phyloP scores from a whole-genome alignment of 2,329 filamentous ascomycete species.

The Fusarium foetens region DNA sequence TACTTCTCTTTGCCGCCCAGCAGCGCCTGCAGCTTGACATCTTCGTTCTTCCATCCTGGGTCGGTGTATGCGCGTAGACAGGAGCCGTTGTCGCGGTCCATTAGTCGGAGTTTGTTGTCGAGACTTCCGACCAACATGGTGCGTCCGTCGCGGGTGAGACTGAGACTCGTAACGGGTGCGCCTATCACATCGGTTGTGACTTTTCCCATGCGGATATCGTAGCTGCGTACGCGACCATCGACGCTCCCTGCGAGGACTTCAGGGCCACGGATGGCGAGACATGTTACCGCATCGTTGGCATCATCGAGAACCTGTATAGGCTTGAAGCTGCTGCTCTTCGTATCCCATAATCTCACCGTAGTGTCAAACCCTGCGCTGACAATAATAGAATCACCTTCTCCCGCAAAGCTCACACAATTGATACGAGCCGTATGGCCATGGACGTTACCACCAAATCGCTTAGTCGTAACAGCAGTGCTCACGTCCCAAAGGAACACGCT shows the following conservation, averaged over 20 bases:
- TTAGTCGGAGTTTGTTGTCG: slow-evolving; percentile 80
- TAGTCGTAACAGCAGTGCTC: slow-evolving; percentile 77
- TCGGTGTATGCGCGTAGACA: slow-evolving; percentile 78
- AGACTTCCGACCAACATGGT: slow-evolving; percentile 79
- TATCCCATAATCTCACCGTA: slow-evolving; percentile 81
- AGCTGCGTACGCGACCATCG: slow-evolving; percentile 82
- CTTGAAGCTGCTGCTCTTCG: slow-evolving; percentile 62
- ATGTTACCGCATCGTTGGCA: slow-evolving; percentile 74
- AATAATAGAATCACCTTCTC: slow-evolving; percentile 77
- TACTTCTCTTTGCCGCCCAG: slow-evolving; percentile 81
- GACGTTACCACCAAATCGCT: slow-evolving; percentile 73
- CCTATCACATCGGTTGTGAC: slow-evolving; percentile 77
- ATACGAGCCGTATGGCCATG: slow-evolving; percentile 77
- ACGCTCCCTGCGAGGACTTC: slow-evolving; percentile 81
- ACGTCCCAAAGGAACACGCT: slow-evolving; percentile 96
- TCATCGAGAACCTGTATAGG: slow-evolving; percentile 79
- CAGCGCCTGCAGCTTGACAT: slow-evolving; percentile 78
- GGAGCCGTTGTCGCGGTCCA: slow-evolving; percentile 80
- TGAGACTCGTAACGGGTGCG: slow-evolving; percentile 78
- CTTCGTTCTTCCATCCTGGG: slow-evolving; percentile 68
- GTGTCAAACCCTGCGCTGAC: slow-evolving; percentile 80
- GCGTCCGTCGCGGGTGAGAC: slow-evolving; percentile 76
- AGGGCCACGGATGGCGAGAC: slow-evolving; percentile 58
- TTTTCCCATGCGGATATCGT: slow-evolving; percentile 83
- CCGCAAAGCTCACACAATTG: slow-evolving; percentile 82